Conservation (phyloP, 169 alveolate species). For the Plasmodium billcollinsi region DNA sequence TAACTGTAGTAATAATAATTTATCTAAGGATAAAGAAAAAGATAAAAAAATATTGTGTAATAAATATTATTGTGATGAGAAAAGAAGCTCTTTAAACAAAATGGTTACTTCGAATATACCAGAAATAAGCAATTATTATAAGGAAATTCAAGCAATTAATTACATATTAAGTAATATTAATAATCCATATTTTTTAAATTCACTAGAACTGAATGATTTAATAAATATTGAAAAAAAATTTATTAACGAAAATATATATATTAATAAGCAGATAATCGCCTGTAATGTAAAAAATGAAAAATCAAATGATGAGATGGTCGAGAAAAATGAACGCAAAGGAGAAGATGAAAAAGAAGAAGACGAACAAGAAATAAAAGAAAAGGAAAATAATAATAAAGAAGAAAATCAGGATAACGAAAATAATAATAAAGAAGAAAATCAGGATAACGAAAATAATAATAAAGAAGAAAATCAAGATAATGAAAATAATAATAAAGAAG, state of each 20-base stretch:
- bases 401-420: background rate
- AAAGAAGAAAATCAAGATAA: too few relatives aligned
- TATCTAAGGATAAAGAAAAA: background rate
- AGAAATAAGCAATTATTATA: conserved; percentile 16
- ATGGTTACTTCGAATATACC: background rate
- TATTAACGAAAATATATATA: conserved; percentile 39
- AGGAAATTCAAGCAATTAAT: conserved; percentile 38
- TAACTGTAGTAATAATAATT: conserved; percentile 1
- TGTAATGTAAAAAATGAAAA: conserved; percentile 4
- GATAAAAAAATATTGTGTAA: background rate
- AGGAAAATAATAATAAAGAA: background rate
- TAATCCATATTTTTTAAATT: conserved; percentile 37
- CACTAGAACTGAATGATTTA: conserved; percentile 15
- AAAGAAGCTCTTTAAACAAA: background rate
- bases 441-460: background rate
- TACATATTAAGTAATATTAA: conserved; percentile 30
- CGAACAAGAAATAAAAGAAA: too few relatives aligned
- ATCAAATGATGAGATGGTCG: background rate
- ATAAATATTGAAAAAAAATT: conserved; percentile 50
- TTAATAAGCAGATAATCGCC: conserved; percentile 49
- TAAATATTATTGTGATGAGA: background rate
- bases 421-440: background rate
- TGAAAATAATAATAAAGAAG: background rate
- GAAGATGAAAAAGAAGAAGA: background rate
- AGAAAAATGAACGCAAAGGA: background rate